A percentile compares a stretch with the other conserved stretches of the same genome.
phyloP scores from a whole-genome alignment of 2,329 filamentous ascomycete species.

The Scleromitrula shiraiana region DNA sequence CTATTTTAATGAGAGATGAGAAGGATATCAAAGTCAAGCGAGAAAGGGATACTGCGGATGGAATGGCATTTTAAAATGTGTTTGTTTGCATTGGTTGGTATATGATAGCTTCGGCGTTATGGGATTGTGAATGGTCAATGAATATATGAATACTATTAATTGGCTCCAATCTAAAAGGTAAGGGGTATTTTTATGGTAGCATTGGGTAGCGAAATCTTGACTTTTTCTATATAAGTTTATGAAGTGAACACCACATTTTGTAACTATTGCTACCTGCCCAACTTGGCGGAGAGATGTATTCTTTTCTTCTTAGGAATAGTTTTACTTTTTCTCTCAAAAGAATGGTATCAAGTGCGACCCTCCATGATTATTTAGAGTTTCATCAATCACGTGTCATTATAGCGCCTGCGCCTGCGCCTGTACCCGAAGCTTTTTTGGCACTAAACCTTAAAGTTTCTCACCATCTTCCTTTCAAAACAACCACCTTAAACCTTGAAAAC shows the following conservation, averaged over 20 bases:
- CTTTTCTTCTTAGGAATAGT: too few relatives aligned
- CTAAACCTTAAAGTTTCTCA: constrained; percentile 8
- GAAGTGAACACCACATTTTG: too few relatives aligned
- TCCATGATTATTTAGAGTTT: not conserved
- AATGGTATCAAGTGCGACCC: not conserved
- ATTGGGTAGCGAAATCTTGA: not conserved
- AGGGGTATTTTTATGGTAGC: too few relatives aligned
- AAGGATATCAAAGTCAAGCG: constrained; percentile 43
- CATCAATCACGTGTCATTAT: not conserved
- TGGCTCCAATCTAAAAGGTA: too few relatives aligned
- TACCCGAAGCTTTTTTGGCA: constrained; percentile 1
- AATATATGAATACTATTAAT: not conserved
- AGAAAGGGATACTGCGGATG: constrained; percentile 42
- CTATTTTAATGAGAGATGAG: constrained; percentile 69
- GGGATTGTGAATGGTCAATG: not conserved
- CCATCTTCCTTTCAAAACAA: constrained; percentile 4
- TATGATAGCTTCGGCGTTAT: not conserved
- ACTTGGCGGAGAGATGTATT: too few relatives aligned
- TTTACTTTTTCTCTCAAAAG: too few relatives aligned
- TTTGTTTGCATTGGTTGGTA: not conserved
- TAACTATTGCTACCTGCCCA: too few relatives aligned
- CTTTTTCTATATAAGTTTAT: too few relatives aligned
- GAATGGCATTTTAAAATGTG: constrained; percentile 53
- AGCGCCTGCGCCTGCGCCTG: not conserved
- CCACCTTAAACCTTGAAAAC: constrained; percentile 2